phyloP scores from a whole-genome alignment of 2,329 filamentous ascomycete genomes.

The Dactylellina parvicollis region DNA sequence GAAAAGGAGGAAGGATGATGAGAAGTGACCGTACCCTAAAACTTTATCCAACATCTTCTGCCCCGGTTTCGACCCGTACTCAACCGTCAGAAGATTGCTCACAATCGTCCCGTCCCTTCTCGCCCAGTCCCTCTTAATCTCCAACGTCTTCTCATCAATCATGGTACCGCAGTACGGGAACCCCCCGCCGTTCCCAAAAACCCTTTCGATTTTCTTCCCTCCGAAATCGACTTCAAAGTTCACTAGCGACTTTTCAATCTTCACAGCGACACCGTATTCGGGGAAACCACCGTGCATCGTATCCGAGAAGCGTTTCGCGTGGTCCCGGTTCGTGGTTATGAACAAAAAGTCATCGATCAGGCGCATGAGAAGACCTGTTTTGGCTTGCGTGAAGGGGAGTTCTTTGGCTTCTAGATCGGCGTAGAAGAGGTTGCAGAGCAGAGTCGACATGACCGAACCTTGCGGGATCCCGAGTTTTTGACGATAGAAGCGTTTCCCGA shows the following conservation, averaged over 20 bases:
- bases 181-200: constrained; percentile 61
- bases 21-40: constrained; percentile 43
- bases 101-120: constrained; percentile 64
- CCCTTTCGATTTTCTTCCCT: constrained; percentile 66
- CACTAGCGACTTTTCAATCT: constrained; percentile 78
- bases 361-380: constrained; percentile 74
- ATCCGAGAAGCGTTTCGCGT: constrained; percentile 77
- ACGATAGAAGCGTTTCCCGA: constrained; percentile 86
- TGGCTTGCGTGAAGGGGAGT: constrained; percentile 72
- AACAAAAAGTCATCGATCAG: constrained; percentile 94
- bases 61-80: constrained; percentile 55
- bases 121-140: constrained; percentile 75
- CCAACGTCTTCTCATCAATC: constrained; percentile 78
- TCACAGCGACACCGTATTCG: constrained; percentile 82
- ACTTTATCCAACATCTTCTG: constrained; percentile 55
- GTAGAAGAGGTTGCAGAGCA: constrained; percentile 96
- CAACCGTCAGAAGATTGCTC: constrained; percentile 54
- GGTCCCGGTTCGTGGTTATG: constrained; percentile 74
- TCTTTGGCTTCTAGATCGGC: constrained; percentile 79
- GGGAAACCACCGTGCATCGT: constrained; percentile 82
- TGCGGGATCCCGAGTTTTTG: constrained; percentile 92
- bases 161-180: constrained; percentile 91
- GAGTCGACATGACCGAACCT: constrained; percentile 84
- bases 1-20: neutral
- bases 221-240: constrained; percentile 78